Evolutionary conservation across 2,329 filamentous ascomycete species (phyloP).

Genomic region (Pyrenochaeta sp.): DNA sequence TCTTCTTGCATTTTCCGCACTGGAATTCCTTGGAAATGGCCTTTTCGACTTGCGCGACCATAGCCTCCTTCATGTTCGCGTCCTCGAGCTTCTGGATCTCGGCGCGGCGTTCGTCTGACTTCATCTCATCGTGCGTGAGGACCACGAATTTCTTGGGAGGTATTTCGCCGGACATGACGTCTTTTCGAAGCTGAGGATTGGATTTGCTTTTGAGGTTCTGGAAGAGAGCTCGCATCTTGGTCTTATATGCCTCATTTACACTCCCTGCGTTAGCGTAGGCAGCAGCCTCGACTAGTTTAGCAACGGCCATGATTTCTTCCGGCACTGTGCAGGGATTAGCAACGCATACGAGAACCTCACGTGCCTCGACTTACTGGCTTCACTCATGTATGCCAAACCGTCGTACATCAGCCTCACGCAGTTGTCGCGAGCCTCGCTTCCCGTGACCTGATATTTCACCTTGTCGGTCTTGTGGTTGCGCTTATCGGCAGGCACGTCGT

Average conservation of each 20-base stretch:
- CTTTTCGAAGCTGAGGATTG: conserved; percentile 77
- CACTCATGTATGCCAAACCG: conserved; percentile 77
- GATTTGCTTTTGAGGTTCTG: conserved; percentile 93
- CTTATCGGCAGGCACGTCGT: conserved; percentile 71
- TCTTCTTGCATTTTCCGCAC: conserved; percentile 91
- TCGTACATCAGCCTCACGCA: conserved; percentile 95
- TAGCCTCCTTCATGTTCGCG: conserved; percentile 97
- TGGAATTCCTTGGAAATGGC: conserved; percentile 86
- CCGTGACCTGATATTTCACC: conserved; percentile 78
- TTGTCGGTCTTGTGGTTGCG: conserved; percentile 83
- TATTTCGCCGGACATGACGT: conserved; percentile 79
- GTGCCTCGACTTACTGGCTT: conserved; percentile 50
- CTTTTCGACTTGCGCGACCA: conserved; percentile 91
- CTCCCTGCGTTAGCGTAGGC: conserved; percentile 74
- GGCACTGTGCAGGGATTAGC: conserved; percentile 53
- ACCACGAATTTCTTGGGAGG: conserved; percentile 75
- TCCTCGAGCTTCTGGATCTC: conserved; percentile 79
- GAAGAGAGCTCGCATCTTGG: conserved; percentile 90
- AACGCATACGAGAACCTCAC: conserved; percentile 11
- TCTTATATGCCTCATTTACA: conserved; percentile 77
- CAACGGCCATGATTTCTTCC: conserved; percentile 70
- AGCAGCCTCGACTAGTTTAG: conserved; percentile 78
- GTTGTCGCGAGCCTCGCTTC: conserved; percentile 76
- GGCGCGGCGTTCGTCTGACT: conserved; percentile 80
- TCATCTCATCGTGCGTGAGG: conserved; percentile 91